A percentile compares a stretch with the other conserved stretches of the same genome.
Conservation (phyloP, 345 rosid genomes). For the Stellera chamaejasme region DNA sequence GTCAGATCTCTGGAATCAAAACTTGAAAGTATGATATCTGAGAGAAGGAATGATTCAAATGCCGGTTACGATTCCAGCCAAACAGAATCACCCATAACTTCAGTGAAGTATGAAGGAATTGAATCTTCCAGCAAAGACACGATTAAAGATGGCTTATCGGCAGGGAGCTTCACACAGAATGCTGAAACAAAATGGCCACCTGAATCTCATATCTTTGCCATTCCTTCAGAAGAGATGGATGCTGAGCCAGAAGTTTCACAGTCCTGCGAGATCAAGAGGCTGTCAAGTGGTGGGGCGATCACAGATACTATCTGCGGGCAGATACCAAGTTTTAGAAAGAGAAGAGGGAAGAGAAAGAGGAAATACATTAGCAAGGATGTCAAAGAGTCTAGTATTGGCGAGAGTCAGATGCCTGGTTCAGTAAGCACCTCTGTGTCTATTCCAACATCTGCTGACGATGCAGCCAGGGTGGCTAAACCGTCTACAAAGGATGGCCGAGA, state of each 20-base stretch:
- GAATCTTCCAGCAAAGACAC: conserved; percentile 52
- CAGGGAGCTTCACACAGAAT: conserved; percentile 75
- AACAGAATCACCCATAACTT: conserved; percentile 52
- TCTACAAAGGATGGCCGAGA: conserved; percentile 21
- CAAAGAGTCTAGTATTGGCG: conserved; percentile 59
- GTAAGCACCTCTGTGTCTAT: conserved; percentile 31
- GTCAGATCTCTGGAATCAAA: conserved; percentile 68
- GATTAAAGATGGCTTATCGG: conserved; percentile 62
- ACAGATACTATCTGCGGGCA: conserved; percentile 33
- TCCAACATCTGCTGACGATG: conserved; percentile 36
- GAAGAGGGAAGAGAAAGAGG: conserved; percentile 85
- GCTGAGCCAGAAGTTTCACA: conserved; percentile 27
- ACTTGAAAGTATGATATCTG: conserved; percentile 65
- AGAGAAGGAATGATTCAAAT: conserved; percentile 27
- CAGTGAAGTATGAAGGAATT: conserved; percentile 40
- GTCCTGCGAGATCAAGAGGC: conserved; percentile 24
- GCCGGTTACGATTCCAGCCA: conserved; percentile 48
- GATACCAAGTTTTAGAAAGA: conserved; percentile 36
- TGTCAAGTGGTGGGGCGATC: conserved; percentile 23
- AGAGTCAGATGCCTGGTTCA: conserved; percentile 47
- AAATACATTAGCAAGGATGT: conserved; percentile 50
- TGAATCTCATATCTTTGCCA: conserved; percentile 23
- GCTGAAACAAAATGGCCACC: conserved; percentile 46
- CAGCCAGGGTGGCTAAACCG: conserved; percentile 23
- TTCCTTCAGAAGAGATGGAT: conserved; percentile 26